Evolutionary conservation across 768 basidiomycete genomes (phyloP).

Genomic region (Mycena vitilis): DNA sequence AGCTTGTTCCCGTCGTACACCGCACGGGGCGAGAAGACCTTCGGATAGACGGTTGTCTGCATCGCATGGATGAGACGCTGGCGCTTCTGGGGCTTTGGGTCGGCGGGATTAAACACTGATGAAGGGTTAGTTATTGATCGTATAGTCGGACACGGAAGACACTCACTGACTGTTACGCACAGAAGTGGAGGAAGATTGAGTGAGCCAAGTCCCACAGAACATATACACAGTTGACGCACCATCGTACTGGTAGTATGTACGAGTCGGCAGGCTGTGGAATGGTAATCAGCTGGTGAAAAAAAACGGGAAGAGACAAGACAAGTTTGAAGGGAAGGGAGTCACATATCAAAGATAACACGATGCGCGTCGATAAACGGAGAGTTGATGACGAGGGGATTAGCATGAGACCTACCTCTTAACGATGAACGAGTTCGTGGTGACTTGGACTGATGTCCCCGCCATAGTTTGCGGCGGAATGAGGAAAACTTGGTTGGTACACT

Average conservation of each 20-base stretch:
- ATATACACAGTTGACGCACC: constrained; percentile 15
- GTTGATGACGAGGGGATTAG: neutral
- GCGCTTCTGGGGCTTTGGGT: constrained; percentile 21
- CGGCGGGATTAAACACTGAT: constrained; percentile 13
- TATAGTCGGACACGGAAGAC: neutral
- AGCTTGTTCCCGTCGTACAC: constrained; percentile 49
- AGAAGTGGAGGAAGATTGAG: neutral
- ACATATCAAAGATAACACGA: too few species aligned
- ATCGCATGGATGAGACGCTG: constrained; percentile 37
- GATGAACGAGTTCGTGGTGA: constrained; percentile 31
- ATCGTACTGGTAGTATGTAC: constrained; percentile 32
- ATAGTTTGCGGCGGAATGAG: neutral
- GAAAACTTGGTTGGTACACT: neutral
- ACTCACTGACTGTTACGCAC: constrained; percentile 21
- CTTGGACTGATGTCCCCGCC: constrained; percentile 11
- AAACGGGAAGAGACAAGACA: neutral
- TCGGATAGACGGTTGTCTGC: constrained; percentile 40
- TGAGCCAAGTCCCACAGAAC: neutral
- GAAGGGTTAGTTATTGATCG: neutral
- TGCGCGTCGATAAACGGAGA: neutral
- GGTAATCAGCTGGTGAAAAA: neutral
- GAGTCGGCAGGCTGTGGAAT: constrained; percentile 26
- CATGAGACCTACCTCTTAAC: constrained; percentile 20
- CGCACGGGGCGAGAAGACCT: constrained; percentile 42
- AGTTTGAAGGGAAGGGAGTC: neutral